Percentiles rank a stretch among this genome's conserved stretches.
These are phyloP conservation scores for Aaosphaeria pasadenensis DNA, from an alignment of 2,329 filamentous ascomycete genomes.

Conservation along the genomic window DNA sequence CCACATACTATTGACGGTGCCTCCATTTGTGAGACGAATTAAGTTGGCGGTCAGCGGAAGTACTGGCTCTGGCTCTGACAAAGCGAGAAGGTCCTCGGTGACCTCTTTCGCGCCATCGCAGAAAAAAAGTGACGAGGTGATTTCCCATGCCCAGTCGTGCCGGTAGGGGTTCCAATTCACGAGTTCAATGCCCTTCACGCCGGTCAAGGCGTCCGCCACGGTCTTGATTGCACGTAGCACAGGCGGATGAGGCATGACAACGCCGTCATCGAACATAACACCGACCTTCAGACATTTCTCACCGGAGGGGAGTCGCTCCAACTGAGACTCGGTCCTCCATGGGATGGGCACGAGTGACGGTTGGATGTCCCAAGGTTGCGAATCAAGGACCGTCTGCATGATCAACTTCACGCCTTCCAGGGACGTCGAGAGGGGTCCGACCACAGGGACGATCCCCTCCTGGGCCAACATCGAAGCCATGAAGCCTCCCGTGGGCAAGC, in stretches of 20 bases:
- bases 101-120: conserved; percentile 56
- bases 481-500: conserved; percentile 40
- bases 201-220: conserved; percentile 43
- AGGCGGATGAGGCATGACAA: conserved; percentile 64
- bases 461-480: conserved; percentile 38
- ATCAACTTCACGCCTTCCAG: conserved; percentile 53
- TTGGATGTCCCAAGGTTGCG: conserved; percentile 55
- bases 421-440: conserved; percentile 53
- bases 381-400: conserved; percentile 47
- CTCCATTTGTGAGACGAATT: no score
- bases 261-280: conserved; percentile 62
- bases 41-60: no score
- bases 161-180: conserved; percentile 48
- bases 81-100: conserved; percentile 14
- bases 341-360: conserved; percentile 55
- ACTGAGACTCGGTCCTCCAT: conserved; percentile 40
- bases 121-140: conserved; percentile 40
- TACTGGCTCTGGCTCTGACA: no score
- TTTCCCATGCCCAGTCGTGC: conserved; percentile 46
- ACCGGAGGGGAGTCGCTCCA: conserved; percentile 8
- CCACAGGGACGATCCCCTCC: conserved; percentile 45
- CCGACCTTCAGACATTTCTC: conserved; percentile 51
- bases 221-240: conserved; percentile 53
- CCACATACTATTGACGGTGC: conserved; percentile 38
- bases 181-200: conserved; percentile 49